Percentiles rank a stretch among this genome's conserved stretches.
Evolutionary conservation across 1,284 basidiomycete genomes (phyloP).

Genomic region (Malassezia japonica): DNA sequence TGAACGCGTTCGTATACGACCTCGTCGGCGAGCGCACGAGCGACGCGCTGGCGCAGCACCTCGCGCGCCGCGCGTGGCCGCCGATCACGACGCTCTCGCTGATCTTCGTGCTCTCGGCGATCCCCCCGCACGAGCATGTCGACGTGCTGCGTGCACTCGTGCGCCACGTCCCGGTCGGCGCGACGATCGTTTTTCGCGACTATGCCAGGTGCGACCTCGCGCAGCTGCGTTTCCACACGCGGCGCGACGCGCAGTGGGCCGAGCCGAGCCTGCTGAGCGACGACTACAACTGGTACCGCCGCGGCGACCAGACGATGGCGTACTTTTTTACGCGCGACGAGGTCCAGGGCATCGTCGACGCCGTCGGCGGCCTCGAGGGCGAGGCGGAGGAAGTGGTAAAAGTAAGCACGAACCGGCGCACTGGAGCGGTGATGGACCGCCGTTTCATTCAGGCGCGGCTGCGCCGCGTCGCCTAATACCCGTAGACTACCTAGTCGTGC

Average conservation of each 20-base stretch:
- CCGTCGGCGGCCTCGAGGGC: slow-evolving; percentile 26
- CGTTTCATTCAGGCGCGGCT: slow-evolving; percentile 21
- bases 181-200: slow-evolving; percentile 45
- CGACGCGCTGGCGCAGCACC: not conserved
- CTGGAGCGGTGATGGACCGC: slow-evolving; percentile 20
- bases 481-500: not conserved
- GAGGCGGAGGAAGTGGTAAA: slow-evolving; percentile 25
- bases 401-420: slow-evolving; percentile 29
- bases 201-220: slow-evolving; percentile 48
- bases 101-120: slow-evolving; percentile 48
- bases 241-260: slow-evolving; percentile 32
- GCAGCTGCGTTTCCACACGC: slow-evolving; percentile 48
- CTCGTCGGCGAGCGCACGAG: slow-evolving; percentile 18
- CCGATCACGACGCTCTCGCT: slow-evolving; percentile 34
- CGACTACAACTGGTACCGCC: slow-evolving; percentile 34
- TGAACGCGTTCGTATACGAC: slow-evolving; percentile 49
- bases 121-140: slow-evolving; percentile 42
- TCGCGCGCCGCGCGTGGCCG: slow-evolving; percentile 12
- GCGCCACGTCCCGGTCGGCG: slow-evolving; percentile 21
- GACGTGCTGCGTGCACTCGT: slow-evolving; percentile 25
- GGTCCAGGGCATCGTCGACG: slow-evolving; percentile 19
- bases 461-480: slow-evolving; percentile 5
- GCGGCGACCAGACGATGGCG: slow-evolving; percentile 49
- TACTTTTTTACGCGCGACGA: slow-evolving; percentile 46
- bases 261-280: slow-evolving; percentile 44